Evolutionary conservation across 352 stramenopile genomes (phyloP).

Genomic region (Globisporangium ultimum): DNA sequence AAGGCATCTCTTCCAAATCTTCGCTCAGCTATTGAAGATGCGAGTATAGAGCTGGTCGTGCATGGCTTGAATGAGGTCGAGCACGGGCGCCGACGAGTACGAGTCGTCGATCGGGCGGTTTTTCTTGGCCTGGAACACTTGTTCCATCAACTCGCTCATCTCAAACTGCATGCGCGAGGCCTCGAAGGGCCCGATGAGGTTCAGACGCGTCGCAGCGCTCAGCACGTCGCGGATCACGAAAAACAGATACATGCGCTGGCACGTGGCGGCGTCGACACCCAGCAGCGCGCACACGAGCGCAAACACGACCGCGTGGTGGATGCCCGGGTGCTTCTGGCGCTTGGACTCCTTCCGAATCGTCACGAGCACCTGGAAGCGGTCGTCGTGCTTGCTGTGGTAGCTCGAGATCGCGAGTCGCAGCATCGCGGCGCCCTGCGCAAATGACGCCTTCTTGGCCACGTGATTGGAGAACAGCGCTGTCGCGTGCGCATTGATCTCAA

Average conservation of each 20-base stretch:
- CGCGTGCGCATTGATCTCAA: constrained; percentile 45
- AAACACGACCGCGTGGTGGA: constrained; percentile 74
- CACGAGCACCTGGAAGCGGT: constrained; percentile 35
- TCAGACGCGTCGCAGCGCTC: constrained; percentile 75
- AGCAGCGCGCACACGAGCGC: constrained; percentile 60
- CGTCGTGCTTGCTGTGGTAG: constrained; percentile 25
- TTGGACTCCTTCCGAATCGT: constrained; percentile 49
- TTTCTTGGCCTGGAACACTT: constrained; percentile 61
- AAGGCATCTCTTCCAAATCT: too few relatives aligned
- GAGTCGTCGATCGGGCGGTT: constrained; percentile 57
- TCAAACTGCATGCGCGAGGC: constrained; percentile 68
- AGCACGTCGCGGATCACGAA: constrained; percentile 67
- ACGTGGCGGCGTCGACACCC: constrained; percentile 30
- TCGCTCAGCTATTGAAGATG: constrained; percentile 84
- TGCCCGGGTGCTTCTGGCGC: constrained; percentile 37
- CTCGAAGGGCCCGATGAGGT: constrained; percentile 73
- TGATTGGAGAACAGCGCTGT: constrained; percentile 76
- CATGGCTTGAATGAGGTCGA: constrained; percentile 80
- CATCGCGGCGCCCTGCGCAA: constrained; percentile 67
- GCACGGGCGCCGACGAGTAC: constrained; percentile 73
- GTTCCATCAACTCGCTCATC: constrained; percentile 39
- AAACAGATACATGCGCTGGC: constrained; percentile 82
- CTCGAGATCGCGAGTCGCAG: constrained; percentile 63
- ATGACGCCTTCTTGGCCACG: constrained; percentile 71
- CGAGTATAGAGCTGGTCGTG: constrained; percentile 88